phyloP scores from a whole-genome alignment of 2,329 filamentous ascomycete species.

The Xylaria sp. region DNA sequence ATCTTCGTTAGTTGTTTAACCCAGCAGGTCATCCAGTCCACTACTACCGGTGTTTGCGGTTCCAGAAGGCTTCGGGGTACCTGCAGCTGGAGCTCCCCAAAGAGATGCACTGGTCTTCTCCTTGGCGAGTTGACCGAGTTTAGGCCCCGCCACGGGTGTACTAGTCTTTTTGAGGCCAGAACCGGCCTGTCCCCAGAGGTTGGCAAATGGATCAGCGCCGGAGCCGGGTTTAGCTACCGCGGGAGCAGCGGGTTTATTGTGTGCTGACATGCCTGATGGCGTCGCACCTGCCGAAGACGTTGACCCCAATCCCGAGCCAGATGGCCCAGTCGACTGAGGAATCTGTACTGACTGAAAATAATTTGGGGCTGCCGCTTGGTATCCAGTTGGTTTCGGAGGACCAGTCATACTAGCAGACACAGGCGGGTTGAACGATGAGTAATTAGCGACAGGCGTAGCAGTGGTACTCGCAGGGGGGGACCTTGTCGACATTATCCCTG shows the following conservation, averaged over 20 bases:
- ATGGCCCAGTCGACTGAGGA: constrained; percentile 51
- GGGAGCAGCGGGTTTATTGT: constrained; percentile 60
- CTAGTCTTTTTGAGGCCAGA: constrained; percentile 78
- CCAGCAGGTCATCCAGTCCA: constrained; percentile 50
- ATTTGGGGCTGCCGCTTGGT: constrained; percentile 85
- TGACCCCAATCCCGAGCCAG: constrained; percentile 40
- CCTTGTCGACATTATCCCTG: constrained; percentile 83
- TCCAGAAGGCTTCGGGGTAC: constrained; percentile 43
- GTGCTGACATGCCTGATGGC: constrained; percentile 55
- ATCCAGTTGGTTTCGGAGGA: constrained; percentile 68
- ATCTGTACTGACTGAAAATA: constrained; percentile 86
- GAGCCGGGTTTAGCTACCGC: constrained; percentile 64
- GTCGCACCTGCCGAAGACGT: constrained; percentile 40
- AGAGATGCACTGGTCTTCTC: constrained; percentile 95
- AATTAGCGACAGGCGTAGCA: constrained; percentile 68
- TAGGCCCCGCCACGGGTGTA: constrained; percentile 73
- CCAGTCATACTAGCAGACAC: constrained; percentile 54
- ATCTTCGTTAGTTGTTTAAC: constrained; percentile 34
- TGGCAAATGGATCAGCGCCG: constrained; percentile 88
- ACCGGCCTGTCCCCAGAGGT: constrained; percentile 82
- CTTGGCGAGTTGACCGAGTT: constrained; percentile 95
- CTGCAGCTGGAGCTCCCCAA: constrained; percentile 78
- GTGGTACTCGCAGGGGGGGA: constrained; percentile 75
- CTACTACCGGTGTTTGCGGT: constrained; percentile 42
- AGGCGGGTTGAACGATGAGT: constrained; percentile 70